Base-by-base conservation (phyloP, 169 alveolate genomes). In the Eimeria necatrix region DNA sequence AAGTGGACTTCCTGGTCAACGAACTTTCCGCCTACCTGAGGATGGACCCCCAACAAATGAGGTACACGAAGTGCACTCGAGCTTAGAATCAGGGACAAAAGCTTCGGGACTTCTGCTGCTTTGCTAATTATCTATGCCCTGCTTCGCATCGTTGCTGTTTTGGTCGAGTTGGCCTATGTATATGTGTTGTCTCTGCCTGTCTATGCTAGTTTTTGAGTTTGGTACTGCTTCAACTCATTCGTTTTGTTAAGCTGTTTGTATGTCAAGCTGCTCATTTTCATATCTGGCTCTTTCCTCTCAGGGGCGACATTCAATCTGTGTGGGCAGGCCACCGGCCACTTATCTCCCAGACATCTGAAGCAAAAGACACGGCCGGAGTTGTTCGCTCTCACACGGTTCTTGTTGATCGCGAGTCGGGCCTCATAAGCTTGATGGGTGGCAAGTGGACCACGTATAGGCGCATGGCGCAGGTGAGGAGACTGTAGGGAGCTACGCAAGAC, bases 391-490 rank as follows among this genome's bases (percentile, higher is more conserved):
- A 99, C 96, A 98, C 95, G 32, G 97, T 98, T 49, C 98, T 98
- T 74, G 96, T 97, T 52, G 98, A 98, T 51, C 78, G 94, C 26
- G 94, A 93, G 93, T 32, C 71, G 5, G 99, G 99, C 24, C 95
- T 99, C 24, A 97, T 99, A 6, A 97, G 98, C 70, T 97, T 98
- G 16, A 95, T 98, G 96, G 99, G 99, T 48, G 99, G 99, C 7
- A 99, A 99, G 96, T 98, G 99, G 99, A 99, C 99, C 3, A 97
- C 98, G 22, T 98, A 98, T 96, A 97, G 99, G 94, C 95, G 95
- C 76, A 98, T 98, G 99, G 99, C 99, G 2, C 98, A 98, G 93
- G 97, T 87, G 12, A 5, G 59, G 10, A 9, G 52, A 14, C 12
- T 18, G 68, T 10, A 56, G 68, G 68, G 12, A 14, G 68, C 20